Percentiles rank a stretch among this genome's conserved stretches.
Evolutionary conservation across 176 grass and related monocot species (phyloP).

Genomic region (Luzula sylvatica): DNA sequence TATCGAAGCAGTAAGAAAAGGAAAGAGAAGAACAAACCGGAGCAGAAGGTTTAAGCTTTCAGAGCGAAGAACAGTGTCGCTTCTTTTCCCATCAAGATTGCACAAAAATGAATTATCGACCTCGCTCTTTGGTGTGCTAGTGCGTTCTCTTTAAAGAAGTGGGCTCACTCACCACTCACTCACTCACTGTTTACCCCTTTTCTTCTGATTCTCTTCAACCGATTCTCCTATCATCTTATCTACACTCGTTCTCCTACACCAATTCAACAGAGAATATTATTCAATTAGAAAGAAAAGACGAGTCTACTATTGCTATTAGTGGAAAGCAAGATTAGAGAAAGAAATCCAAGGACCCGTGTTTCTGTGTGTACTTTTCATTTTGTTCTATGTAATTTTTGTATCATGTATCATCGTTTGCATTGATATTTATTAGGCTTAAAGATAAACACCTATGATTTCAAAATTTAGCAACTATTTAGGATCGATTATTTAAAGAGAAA

Average conservation of each 20-base stretch:
- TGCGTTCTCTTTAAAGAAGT: slow-evolving; percentile 1
- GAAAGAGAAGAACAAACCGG: neutral
- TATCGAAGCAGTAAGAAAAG: neutral
- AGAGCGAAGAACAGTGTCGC: slow-evolving; percentile 13
- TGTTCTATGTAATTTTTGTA: too few species aligned
- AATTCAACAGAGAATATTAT: neutral
- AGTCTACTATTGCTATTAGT: too few species aligned
- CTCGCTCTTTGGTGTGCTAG: neutral
- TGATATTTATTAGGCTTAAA: too few species aligned
- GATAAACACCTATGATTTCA: too few species aligned
- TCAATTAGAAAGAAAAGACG: too few species aligned
- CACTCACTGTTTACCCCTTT: slow-evolving; percentile 1
- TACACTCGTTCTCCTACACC: slow-evolving; percentile 5
- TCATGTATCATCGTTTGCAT: too few species aligned
- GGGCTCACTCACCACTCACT: too few species aligned
- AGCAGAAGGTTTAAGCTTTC: neutral
- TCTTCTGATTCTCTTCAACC: neutral
- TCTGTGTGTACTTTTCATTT: too few species aligned
- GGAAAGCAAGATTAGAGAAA: too few species aligned
- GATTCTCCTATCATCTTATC: slow-evolving; percentile 3
- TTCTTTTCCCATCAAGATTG: slow-evolving; percentile 8
- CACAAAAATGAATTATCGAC: neutral
- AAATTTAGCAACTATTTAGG: too few species aligned
- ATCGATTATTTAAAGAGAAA: too few species aligned
- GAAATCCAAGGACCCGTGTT: too few species aligned